Conservation (phyloP, 192 early-diverging fungal species). For the Phycomyces blakesleeanus region DNA sequence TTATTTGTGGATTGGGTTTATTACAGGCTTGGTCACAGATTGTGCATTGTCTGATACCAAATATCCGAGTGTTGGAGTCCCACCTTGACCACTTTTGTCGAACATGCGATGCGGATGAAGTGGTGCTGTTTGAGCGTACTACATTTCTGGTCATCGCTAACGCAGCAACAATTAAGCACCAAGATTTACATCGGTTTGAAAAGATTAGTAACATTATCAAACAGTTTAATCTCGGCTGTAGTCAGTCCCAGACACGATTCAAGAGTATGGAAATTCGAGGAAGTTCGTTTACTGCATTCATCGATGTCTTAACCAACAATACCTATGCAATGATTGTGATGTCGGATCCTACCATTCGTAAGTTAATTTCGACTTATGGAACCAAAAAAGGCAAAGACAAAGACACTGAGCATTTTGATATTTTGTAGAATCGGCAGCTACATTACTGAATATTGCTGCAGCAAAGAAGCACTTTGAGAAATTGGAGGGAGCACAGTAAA, state of each 20-base stretch:
- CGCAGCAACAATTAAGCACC: conserved; percentile 52
- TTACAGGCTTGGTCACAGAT: conserved; percentile 93
- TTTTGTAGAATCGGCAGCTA: conserved; percentile 81
- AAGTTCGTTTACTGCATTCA: conserved; percentile 67
- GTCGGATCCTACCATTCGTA: conserved; percentile 80
- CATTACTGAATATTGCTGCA: conserved; percentile 75
- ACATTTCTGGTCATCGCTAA: conserved; percentile 96
- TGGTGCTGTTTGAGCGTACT: conserved; percentile 91
- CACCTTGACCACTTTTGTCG: conserved; percentile 76
- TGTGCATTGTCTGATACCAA: conserved; percentile 92
- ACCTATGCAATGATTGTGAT: conserved; percentile 87
- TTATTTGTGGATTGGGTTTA: neutral
- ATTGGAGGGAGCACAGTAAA: conserved; percentile 52
- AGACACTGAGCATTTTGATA: too few species aligned
- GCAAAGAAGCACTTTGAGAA: conserved; percentile 81
- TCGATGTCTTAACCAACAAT: conserved; percentile 80
- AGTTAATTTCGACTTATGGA: conserved; percentile 31
- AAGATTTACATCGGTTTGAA: conserved; percentile 80
- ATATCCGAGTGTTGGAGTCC: conserved; percentile 75
- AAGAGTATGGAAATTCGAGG: conserved; percentile 85
- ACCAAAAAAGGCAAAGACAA: too few species aligned
- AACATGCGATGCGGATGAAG: conserved; percentile 90
- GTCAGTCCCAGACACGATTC: conserved; percentile 80
- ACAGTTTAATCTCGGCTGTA: conserved; percentile 85
- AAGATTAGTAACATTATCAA: conserved; percentile 91